Conservation (phyloP, 768 basidiomycete species). For the Chalciporus piperatus region DNA sequence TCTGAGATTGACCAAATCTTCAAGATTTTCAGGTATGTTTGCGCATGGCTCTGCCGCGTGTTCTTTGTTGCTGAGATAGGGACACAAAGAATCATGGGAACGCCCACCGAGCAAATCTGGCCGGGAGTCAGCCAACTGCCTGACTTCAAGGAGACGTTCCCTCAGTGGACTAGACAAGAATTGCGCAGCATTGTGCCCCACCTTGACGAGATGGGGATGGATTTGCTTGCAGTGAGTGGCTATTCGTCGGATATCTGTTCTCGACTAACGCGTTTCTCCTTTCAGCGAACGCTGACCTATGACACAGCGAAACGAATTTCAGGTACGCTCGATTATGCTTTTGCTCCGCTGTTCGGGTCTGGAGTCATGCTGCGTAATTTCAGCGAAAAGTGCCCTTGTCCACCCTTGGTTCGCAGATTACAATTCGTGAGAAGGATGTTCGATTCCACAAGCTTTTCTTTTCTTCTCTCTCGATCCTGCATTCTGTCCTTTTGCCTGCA, state of each 20-base stretch:
- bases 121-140: constrained; percentile 85
- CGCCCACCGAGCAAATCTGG: constrained; percentile 89
- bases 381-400: constrained; percentile 56
- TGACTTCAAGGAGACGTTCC: constrained; percentile 96
- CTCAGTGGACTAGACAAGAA: constrained; percentile 86
- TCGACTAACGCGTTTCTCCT: not conserved
- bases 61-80: constrained; percentile 1
- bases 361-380: constrained; percentile 1
- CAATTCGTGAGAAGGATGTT: constrained; percentile 22
- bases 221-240: constrained; percentile 64
- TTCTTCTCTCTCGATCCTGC: not conserved
- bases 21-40: constrained; percentile 87
- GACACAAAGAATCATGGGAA: constrained; percentile 77
- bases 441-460: not conserved
- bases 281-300: constrained; percentile 70
- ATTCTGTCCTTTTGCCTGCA: constrained; percentile 3
- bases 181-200: constrained; percentile 61
- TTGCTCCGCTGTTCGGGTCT: not conserved
- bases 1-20: constrained; percentile 99
- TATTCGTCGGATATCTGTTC: not conserved
- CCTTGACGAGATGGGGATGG: constrained; percentile 76
- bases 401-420: constrained; percentile 56
- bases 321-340: constrained; percentile 45
- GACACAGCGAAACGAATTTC: constrained; percentile 92
- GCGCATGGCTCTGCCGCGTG: not conserved